Conservation (phyloP, 129 eudicot genomes). For the Mikania micrantha region DNA sequence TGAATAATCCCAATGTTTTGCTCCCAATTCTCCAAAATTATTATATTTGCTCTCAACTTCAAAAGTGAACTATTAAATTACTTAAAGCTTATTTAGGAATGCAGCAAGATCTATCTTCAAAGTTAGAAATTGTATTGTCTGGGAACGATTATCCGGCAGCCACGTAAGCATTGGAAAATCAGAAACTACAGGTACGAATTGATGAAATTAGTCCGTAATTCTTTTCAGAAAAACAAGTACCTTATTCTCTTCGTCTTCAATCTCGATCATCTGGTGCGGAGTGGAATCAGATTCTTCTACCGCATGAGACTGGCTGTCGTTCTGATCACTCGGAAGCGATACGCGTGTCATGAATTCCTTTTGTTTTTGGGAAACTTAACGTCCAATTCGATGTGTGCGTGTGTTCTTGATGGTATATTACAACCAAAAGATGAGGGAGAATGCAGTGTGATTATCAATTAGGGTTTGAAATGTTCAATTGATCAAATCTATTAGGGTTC, state of each 20-base stretch:
- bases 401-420: not conserved
- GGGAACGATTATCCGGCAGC: not conserved
- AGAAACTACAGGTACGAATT: not conserved
- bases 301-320: slow-evolving; percentile 10
- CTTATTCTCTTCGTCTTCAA: slow-evolving; percentile 23
- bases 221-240: slow-evolving; percentile 6
- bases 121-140: too few relatives aligned
- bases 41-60: too few relatives aligned
- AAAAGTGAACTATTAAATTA: too few relatives aligned
- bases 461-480: slow-evolving; percentile 18
- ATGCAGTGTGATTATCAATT: slow-evolving; percentile 8
- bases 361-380: not conserved
- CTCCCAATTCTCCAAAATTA: not conserved
- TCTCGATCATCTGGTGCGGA: slow-evolving; percentile 9
- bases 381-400: not conserved
- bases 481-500: not conserved
- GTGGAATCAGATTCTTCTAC: slow-evolving; percentile 14
- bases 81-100: not conserved
- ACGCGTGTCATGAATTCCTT: slow-evolving; percentile 8
- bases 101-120: not conserved
- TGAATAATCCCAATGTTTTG: too few relatives aligned
- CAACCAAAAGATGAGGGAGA: not conserved
- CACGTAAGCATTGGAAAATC: not conserved
- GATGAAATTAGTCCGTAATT: not conserved
- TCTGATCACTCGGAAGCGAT: slow-evolving; percentile 18